These are phyloP conservation scores for Sungouiella blattae DNA, from an alignment of 805 yeast genomes.

Conservation along the genomic window DNA sequence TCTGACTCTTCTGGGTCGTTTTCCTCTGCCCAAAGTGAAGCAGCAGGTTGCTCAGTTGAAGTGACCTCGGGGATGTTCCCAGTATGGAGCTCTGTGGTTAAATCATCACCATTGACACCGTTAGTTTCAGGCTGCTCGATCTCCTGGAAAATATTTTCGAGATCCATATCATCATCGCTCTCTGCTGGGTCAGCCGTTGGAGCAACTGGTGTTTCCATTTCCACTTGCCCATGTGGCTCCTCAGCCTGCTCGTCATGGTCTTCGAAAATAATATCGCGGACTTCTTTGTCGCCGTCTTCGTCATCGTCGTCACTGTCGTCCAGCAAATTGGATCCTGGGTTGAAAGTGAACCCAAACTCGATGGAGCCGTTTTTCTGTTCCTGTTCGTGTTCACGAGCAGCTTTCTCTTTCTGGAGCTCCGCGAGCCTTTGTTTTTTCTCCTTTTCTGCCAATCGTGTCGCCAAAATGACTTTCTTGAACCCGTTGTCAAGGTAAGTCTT, in stretches of 20 bases:
- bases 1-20: too few relatives aligned
- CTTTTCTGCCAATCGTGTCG: conserved; percentile 26
- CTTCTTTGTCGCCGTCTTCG: neutral
- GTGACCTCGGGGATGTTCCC: too few relatives aligned
- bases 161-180: too few relatives aligned
- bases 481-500: conserved; percentile 20
- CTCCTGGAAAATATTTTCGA: too few relatives aligned
- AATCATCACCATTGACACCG: too few relatives aligned
- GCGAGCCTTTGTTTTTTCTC: conserved; percentile 12
- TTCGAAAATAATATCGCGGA: conserved; percentile 3
- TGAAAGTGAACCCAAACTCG: conserved; percentile 33
- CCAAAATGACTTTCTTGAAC: conserved; percentile 29
- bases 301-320: conserved; percentile 16
- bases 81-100: too few relatives aligned
- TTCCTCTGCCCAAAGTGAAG: too few relatives aligned
- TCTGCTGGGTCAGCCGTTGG: too few relatives aligned
- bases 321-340: conserved; percentile 17
- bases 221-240: neutral
- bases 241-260: conserved; percentile 6
- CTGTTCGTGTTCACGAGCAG: conserved; percentile 26
- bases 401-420: conserved; percentile 14
- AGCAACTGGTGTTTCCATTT: too few relatives aligned
- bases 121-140: too few relatives aligned
- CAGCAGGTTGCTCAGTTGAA: too few relatives aligned
- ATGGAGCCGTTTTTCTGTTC: conserved; percentile 26